Evolutionary conservation across 257 asterid species (phyloP), one percentile per base, ranked within the genome.

Genomic region (Parsonsia alboflavescens): DNA sequence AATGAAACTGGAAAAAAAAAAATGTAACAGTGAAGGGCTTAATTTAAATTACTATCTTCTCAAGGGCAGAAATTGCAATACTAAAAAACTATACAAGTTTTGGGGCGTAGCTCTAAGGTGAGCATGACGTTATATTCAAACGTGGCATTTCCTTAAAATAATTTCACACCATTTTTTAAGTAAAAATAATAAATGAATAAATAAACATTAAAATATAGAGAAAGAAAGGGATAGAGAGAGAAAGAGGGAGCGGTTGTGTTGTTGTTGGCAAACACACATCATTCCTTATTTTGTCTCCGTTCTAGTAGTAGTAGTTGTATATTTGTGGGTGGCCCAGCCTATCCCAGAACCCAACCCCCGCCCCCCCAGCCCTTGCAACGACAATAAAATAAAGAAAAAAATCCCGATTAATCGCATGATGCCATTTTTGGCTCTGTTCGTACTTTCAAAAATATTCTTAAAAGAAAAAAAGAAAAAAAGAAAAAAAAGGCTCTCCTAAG

Each of bases 221-320:
- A 64, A 19, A 64, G 70, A 65, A 0, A 65, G 15, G 30, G 49
- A 45, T 11, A 41, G 48, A 65, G 11, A 53, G 75, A 12, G 24
- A 76, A 10, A 45, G 68, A 45, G 75, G 63, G 26, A 68, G 68
- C 39, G 79, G 17, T 2, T 36, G 53, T 53, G 19, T 49, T 41
- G 74, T 79, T 73, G 84, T 84, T 84, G 90, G 90, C 87, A 81
- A 88, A 84, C 89, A 83, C 52, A 66, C 84, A 86, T 88, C 89
- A 88, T 88, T 86, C 76, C 91, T 59, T 88, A 65, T 65, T 86
- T 85, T 86, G 93, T 88, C 89, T 84, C 67, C 68, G 79, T 78
- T 76, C 77, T 58, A 6, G 9, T 78, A 36, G 50, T 39, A 7
- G 70, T 65, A 7, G 70, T 39, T 65, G 50, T 65, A 39, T 49